Percentiles rank a stretch among this genome's conserved stretches.
phyloP scores from a whole-genome alignment of 2,329 filamentous ascomycete genomes.

The Xylaria sp. region DNA sequence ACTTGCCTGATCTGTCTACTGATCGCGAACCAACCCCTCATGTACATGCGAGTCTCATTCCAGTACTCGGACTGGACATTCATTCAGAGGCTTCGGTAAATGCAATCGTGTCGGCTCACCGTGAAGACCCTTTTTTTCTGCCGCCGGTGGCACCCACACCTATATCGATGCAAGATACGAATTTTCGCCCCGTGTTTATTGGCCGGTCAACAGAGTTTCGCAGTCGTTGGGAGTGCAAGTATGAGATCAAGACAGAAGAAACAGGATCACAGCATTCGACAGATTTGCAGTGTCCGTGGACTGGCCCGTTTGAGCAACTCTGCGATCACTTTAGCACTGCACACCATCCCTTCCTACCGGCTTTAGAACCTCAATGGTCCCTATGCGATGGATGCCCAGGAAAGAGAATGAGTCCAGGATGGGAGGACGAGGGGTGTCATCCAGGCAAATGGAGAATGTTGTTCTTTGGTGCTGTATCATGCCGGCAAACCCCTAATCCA shows the following conservation, averaged over 20 bases:
- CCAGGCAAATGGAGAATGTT: slow-evolving; percentile 38
- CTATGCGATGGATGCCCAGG: slow-evolving; percentile 43
- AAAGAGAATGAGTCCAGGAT: slow-evolving; percentile 21
- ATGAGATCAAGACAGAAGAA: slow-evolving; percentile 29
- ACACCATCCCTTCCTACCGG: slow-evolving; percentile 42
- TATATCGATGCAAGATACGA: slow-evolving; percentile 1
- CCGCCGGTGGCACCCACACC: slow-evolving; percentile 22
- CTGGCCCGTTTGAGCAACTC: slow-evolving; percentile 43
- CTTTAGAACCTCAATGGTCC: slow-evolving; percentile 34
- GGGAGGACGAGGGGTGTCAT: slow-evolving; percentile 35
- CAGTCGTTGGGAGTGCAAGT: slow-evolving; percentile 47
- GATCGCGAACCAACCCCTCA: slow-evolving; percentile 25
- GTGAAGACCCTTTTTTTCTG: slow-evolving; percentile 37
- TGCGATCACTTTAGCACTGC: slow-evolving; percentile 38
- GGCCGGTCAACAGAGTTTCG: slow-evolving; percentile 33
- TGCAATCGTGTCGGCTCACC: slow-evolving; percentile 36
- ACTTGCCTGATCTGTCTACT: slow-evolving; percentile 33
- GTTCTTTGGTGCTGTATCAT: slow-evolving; percentile 40
- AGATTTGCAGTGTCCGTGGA: slow-evolving; percentile 42
- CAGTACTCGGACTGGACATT: slow-evolving; percentile 40
- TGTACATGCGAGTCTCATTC: slow-evolving; percentile 33
- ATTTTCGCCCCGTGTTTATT: too few species aligned
- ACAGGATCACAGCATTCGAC: slow-evolving; percentile 34
- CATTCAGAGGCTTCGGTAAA: slow-evolving; percentile 37
- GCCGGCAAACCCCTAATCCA: slow-evolving; percentile 31